Base-by-base conservation (phyloP, 2,329 filamentous ascomycete species). In the Penicillium oxalicum region DNA sequence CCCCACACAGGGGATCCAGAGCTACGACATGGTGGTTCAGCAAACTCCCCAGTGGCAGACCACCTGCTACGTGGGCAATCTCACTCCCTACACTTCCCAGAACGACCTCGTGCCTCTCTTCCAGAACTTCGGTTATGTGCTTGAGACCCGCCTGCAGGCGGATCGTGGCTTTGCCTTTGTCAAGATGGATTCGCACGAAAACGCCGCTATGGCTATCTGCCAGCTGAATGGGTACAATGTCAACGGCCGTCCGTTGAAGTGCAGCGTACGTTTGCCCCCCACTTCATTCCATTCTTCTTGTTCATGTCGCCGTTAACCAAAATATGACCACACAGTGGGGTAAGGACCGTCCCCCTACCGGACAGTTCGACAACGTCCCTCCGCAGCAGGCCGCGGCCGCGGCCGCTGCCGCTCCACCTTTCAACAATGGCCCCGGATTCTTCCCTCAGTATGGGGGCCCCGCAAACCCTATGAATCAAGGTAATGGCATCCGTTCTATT, bases 101-200 rank as follows among this genome's bases (percentile, higher is more conserved):
- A 91, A 90, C 63, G 93, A 98, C 61, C 83, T 98, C 29, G 87
- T 98, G n/a, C 93, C 93, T 4, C 79, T 98, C 34, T 98, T 98
- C 78, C 89, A 95, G 71, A 97, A 97, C 76, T 98, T 97, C 67
- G 93, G 93, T 48, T 97, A 89, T 64, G 93, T 98, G 39, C 87
- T 95, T 44, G 93, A 98, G 74, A 96, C 91, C 44, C 88, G 93
- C 51, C 95, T 98, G 80, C 93, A 98, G 74, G 90, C 93, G 47
- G 93, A 98, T 69, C 88, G 93, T 59, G 93, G 93, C 11, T 98
- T 98, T 68, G 90, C 93, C 6, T 98, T 98, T 70, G 89, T 98
- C 71, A 98, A 98, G 78, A 95, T 98, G 91, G 93, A 98, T 69
- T 87, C 84, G 5, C 93, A 98, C 65, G 93, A 98, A 74, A 96